Base-by-base conservation (phyloP, 2,329 filamentous ascomycete species). In the Epichloe sylvatica region DNA sequence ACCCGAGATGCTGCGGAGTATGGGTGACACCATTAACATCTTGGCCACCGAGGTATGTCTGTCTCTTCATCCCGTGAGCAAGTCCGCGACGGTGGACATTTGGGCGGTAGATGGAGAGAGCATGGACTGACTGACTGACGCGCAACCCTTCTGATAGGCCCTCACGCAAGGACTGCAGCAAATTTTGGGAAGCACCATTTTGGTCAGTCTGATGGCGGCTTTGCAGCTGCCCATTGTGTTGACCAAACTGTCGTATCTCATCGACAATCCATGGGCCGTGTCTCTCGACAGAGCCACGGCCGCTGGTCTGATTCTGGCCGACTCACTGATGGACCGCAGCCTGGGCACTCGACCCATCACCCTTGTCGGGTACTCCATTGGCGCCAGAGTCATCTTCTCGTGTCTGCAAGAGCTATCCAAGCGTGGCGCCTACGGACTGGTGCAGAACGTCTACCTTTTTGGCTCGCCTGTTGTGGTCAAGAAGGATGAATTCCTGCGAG, bases 231-330 rank as follows among this genome's bases (percentile, higher is more conserved):
- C 92, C 2, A 79, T 98, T 40, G 83, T 96, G 30, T 71, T 98
- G 42, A 90, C 91, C 0, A 98, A 98, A 64, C 77, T 98, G 9
- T 81, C 91, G 0, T 98, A 98, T 62, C 76, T 98, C 19, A 96
- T 98, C 56, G 92, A 98, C 66, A 98, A 98, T 61, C 92, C 92
- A 0, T 98, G 92, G 92, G 88, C 85, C 25, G 90, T 96, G n/a
- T 97, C 92, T 1, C 77, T 95, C 46, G 88, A 92, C 59, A 81
- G 92, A 58, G 92, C 92, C 33, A 90, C 85, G 59, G 76, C 86
- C 50, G 87, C 91, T 7, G 92, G 92, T 3, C 76, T 95, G 44
- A 94, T 98, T 63, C 75, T 98, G 49, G 92, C 92, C 2, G 92
- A 98, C 65, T 96, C 91, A 0, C 72, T 98, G 35, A 86, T 94